Evolutionary conservation across 805 yeast genomes (phyloP), one percentile per base, ranked within the genome.

Genomic region (Lipomyces kockii): DNA sequence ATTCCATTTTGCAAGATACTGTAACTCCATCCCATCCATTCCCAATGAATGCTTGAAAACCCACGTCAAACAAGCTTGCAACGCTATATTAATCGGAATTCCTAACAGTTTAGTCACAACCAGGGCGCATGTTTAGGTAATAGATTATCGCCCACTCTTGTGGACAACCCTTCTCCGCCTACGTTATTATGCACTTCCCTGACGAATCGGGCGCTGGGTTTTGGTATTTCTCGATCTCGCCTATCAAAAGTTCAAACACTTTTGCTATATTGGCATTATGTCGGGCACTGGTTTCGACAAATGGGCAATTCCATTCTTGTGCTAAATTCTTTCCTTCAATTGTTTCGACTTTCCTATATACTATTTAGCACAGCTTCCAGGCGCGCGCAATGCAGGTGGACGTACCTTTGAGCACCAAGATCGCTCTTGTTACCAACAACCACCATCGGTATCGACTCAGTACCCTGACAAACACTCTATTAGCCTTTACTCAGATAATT

Each of bases 221-320:
- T 75, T 87, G 88, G 65, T 83, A 82, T 66, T 81, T 80, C 76
- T 90, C 95, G 70, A 91, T 89, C 71, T 84, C 85, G 60, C 81
- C 83, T 53, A 87, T 80, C 71, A 90, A 81, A 49, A 82, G 78
- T 70, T 88, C 87, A 76, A 91, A 90, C 17, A 89, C 86, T 71
- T 81, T 76, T 66, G 76, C 71, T 3, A 66, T 62, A 43, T 91
- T 90, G 76, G 85, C 87, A 74, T 91, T 86, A 68, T 89, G 86
- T 74, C 92, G 88, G 20, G 97, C 97, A 54, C 91, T 86, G 9
- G 96, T 90, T 80, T 91, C 97, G 74, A 91, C 83, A 77, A 90
- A 92, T 22, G 90, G 91, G 72, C 90, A 85, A 62, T 83, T 81
- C 75, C 91, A 85, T 71, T 85, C 83, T 64, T 83, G 82, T 37